phyloP scores from a whole-genome alignment of 2,329 filamentous ascomycete genomes.

The Botryotinia calthae region DNA sequence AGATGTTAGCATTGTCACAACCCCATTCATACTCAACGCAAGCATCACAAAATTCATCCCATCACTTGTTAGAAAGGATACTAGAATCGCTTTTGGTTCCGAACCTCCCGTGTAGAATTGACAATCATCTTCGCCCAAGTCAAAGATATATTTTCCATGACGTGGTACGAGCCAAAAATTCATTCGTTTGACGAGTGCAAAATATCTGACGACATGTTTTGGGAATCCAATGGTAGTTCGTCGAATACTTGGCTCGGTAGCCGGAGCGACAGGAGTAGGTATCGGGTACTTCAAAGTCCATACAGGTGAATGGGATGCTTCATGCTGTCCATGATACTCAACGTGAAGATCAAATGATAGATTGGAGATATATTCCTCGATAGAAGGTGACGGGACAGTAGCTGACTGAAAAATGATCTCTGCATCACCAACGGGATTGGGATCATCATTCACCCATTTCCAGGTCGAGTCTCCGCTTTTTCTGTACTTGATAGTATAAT shows the following conservation, averaged over 20 bases:
- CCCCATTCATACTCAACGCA: constrained; percentile 23
- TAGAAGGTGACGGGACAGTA: not conserved
- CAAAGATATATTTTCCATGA: not conserved
- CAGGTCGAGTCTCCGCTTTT: not conserved
- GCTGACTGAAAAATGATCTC: constrained; percentile 1
- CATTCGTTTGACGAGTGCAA: constrained; percentile 12
- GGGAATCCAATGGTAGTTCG: not conserved
- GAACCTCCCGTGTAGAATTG: not conserved
- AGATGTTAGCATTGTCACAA: constrained; percentile 16
- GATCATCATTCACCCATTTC: constrained; percentile 11
- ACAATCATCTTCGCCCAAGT: not conserved
- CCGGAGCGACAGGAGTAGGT: not conserved
- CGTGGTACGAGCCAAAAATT: constrained; percentile 12
- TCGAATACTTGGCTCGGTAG: not conserved
- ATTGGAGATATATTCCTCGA: not conserved
- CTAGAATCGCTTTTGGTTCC: constrained; percentile 17
- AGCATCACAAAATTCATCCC: constrained; percentile 23
- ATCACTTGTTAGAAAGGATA: constrained; percentile 22
- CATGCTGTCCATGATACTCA: not conserved
- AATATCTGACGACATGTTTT: not conserved
- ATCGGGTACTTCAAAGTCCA: not conserved
- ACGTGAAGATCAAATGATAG: not conserved
- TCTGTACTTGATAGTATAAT: constrained; percentile 6
- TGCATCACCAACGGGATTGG: not conserved
- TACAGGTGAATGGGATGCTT: not conserved